Evolutionary conservation across 23 red algal species (phyloP).

Genomic region (Agarophyton chilense): DNA sequence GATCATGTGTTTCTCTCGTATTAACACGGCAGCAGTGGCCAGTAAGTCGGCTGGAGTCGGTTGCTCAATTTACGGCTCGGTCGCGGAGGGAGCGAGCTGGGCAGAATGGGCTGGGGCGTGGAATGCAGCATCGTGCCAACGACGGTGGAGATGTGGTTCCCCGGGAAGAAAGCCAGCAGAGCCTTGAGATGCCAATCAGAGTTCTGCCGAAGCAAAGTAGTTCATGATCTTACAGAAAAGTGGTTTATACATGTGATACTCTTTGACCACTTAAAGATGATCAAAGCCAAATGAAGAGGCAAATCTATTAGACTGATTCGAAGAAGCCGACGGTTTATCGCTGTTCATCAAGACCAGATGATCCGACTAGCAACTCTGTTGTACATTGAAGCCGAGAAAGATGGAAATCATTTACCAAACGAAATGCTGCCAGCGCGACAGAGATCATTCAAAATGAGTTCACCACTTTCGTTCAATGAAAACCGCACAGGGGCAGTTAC

Average conservation of each 20-base stretch:
- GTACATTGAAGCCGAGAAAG: neutral
- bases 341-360: neutral
- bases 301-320: neutral
- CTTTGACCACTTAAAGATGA: neutral
- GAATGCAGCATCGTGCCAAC: conserved; percentile 52
- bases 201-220: neutral
- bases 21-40: too few species aligned
- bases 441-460: too few species aligned
- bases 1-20: too few species aligned
- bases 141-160: conserved; percentile 26
- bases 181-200: neutral
- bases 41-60: too few species aligned
- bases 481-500: neutral
- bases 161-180: conserved; percentile 31
- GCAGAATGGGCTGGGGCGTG: too few species aligned
- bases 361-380: neutral
- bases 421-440: neutral
- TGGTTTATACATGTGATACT: neutral
- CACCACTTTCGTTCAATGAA: too few species aligned
- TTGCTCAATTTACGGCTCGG: too few species aligned
- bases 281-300: neutral
- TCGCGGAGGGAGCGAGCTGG: too few species aligned
- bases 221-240: neutral
- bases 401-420: neutral
- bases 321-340: neutral